A percentile compares a stretch with the other conserved stretches of the same genome.
These are phyloP conservation scores for Pulveroboletus sp. DNA, from an alignment of 768 basidiomycete species.

Conservation along the genomic window DNA sequence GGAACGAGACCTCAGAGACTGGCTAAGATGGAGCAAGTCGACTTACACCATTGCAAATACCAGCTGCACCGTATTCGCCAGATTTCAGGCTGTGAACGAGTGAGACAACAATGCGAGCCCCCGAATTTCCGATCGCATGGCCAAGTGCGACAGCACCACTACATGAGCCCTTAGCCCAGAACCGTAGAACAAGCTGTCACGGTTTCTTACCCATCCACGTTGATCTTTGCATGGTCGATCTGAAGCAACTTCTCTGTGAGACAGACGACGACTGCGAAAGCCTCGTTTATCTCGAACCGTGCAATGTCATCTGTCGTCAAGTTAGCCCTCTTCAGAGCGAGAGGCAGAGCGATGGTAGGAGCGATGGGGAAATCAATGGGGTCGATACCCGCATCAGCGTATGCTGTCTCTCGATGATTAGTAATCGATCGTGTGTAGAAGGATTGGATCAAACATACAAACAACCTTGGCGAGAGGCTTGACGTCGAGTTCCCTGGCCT, in stretches of 20 bases:
- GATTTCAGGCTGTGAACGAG: constrained; percentile 86
- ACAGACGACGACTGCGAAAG: constrained; percentile 91
- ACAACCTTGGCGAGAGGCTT: constrained; percentile 93
- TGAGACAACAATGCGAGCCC: constrained; percentile 90
- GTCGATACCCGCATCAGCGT: constrained; percentile 94
- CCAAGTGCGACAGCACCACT: constrained; percentile 97
- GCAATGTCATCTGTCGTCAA: constrained; percentile 80
- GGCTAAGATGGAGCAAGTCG: neutral
- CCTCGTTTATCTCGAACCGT: constrained; percentile 95
- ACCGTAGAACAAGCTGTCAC: constrained; percentile 1
- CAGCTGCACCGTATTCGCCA: constrained; percentile 93
- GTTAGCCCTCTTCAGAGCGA: constrained; percentile 83
- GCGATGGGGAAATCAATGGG: constrained; percentile 97
- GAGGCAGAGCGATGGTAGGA: constrained; percentile 86
- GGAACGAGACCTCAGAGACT: constrained; percentile 16
- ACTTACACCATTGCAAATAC: constrained; percentile 94
- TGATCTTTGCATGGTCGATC: constrained; percentile 85
- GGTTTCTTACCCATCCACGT: constrained; percentile 70
- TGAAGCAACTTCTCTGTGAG: constrained; percentile 85
- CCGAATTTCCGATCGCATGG: constrained; percentile 95
- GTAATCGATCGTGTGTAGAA: neutral
- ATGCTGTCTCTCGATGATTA: constrained; percentile 49
- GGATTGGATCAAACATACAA: constrained; percentile 51
- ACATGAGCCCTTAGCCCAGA: constrained; percentile 14
- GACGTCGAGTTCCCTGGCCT: constrained; percentile 84